These are phyloP conservation scores for Trametes hirsuta DNA, from an alignment of 1,284 basidiomycete genomes.

Conservation along the genomic window DNA sequence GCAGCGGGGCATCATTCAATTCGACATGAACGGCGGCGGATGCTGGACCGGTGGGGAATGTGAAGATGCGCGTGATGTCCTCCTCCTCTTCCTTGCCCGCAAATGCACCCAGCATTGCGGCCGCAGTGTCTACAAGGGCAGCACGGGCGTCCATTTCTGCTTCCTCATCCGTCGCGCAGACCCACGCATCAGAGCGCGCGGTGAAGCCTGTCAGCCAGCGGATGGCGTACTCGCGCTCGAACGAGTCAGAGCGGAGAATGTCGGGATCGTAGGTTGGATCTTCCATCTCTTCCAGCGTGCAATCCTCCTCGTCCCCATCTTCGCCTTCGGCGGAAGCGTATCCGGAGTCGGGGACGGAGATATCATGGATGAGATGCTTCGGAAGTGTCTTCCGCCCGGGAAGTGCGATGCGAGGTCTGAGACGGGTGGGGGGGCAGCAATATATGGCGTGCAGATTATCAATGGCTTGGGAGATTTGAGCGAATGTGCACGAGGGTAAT, in stretches of 20 bases:
- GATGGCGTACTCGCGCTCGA: constrained; percentile 58
- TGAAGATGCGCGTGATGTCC: constrained; percentile 55
- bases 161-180: constrained; percentile 34
- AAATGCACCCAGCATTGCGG: constrained; percentile 61
- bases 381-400: constrained; percentile 22
- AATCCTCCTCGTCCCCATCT: constrained; percentile 39
- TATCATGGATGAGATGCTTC: constrained; percentile 41
- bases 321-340: constrained; percentile 67
- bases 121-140: constrained; percentile 54
- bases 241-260: constrained; percentile 48
- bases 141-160: constrained; percentile 40
- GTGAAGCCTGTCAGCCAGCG: constrained; percentile 68
- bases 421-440: constrained; percentile 32
- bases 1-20: constrained; percentile 79
- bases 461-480: constrained; percentile 41
- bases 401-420: not conserved
- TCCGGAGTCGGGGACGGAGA: constrained; percentile 57
- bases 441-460: constrained; percentile 49
- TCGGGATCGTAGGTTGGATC: constrained; percentile 40
- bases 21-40: constrained; percentile 49
- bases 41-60: constrained; percentile 41
- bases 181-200: constrained; percentile 59
- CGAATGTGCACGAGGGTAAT: constrained; percentile 38
- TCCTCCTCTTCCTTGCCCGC: constrained; percentile 43
- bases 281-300: constrained; percentile 35